Evolutionary conservation across 1,284 basidiomycete genomes (phyloP).

Genomic region (Baeospora myosura): DNA sequence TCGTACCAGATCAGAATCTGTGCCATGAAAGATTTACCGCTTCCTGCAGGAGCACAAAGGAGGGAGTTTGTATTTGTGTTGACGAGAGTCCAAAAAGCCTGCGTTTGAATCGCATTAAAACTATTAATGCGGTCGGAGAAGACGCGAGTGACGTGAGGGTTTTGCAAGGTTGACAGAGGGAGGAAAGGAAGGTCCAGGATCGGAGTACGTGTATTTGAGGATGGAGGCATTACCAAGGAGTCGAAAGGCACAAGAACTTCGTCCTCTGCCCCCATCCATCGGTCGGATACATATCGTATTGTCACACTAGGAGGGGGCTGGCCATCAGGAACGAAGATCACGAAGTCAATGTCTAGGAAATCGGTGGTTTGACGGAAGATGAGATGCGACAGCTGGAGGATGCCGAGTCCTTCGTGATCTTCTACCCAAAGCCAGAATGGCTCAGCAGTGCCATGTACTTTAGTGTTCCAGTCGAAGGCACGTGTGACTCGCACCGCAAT

Average conservation of each 20-base stretch:
- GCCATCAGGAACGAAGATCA: conserved; percentile 64
- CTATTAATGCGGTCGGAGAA: conserved; percentile 42
- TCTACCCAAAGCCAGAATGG: conserved; percentile 98
- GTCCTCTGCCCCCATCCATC: conserved; percentile 91
- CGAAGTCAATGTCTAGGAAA: conserved; percentile 65
- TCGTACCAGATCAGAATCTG: conserved; percentile 67
- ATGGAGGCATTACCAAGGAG: conserved; percentile 68
- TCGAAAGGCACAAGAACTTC: conserved; percentile 61
- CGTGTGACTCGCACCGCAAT: conserved; percentile 63
- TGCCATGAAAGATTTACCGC: conserved; percentile 77
- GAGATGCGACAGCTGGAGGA: conserved; percentile 78
- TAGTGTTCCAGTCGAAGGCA: conserved; percentile 81
- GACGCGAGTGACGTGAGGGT: conserved; percentile 39
- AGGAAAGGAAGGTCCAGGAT: conserved; percentile 83
- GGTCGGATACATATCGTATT: conserved; percentile 82
- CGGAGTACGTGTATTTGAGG: conserved; percentile 58
- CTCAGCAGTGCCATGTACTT: conserved; percentile 72
- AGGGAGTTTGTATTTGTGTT: conserved; percentile 69
- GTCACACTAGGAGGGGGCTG: conserved; percentile 54
- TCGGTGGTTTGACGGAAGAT: conserved; percentile 63
- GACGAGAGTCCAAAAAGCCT: conserved; percentile 79
- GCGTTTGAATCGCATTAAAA: conserved; percentile 87
- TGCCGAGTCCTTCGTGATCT: conserved; percentile 71
- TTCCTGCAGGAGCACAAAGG: conserved; percentile 76
- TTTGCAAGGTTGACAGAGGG: conserved; percentile 42